A percentile compares a stretch with the other conserved stretches of the same genome.
These are phyloP conservation scores for Glutinoglossum americanum DNA, from an alignment of 495 filamentous ascomycete genomes.

Conservation along the genomic window DNA sequence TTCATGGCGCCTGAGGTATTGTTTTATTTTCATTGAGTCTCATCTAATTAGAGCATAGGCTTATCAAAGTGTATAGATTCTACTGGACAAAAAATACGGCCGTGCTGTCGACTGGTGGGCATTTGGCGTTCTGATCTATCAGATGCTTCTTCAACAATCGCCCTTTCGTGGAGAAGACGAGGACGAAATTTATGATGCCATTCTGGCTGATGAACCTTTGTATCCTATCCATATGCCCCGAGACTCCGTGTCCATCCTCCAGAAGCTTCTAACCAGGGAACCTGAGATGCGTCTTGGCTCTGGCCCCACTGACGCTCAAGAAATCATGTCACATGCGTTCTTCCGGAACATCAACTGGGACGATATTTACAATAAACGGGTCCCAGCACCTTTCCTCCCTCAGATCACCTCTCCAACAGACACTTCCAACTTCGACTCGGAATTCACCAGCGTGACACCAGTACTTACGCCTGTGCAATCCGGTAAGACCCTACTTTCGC, in stretches of 20 bases:
- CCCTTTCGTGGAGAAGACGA: constrained; percentile 98
- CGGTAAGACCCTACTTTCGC: constrained; percentile 35
- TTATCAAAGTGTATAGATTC: constrained; percentile 37
- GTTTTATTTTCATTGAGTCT: too few species aligned
- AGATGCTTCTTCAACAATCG: constrained; percentile 97
- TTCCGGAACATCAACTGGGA: constrained; percentile 98
- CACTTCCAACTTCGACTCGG: constrained; percentile 96
- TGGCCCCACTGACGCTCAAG: constrained; percentile 92
- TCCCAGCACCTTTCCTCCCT: constrained; percentile 74
- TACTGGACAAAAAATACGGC: constrained; percentile 96
- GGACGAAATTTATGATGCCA: constrained; percentile 98
- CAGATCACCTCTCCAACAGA: constrained; percentile 78
- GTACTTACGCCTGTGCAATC: constrained; percentile 94
- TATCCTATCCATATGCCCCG: constrained; percentile 99
- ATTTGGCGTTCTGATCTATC: constrained; percentile 98
- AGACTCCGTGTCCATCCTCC: constrained; percentile 90
- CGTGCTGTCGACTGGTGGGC: constrained; percentile 99
- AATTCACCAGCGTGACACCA: constrained; percentile 96
- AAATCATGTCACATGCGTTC: constrained; percentile 98
- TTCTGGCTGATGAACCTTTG: constrained; percentile 89
- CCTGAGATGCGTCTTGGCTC: constrained; percentile 81
- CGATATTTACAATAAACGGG: constrained; percentile 86
- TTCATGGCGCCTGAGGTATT: constrained; percentile 97
- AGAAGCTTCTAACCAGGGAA: constrained; percentile 92
- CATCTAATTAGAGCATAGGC: background rate